Conservation (phyloP, 768 basidiomycete genomes). For the Lepiota venenata region DNA sequence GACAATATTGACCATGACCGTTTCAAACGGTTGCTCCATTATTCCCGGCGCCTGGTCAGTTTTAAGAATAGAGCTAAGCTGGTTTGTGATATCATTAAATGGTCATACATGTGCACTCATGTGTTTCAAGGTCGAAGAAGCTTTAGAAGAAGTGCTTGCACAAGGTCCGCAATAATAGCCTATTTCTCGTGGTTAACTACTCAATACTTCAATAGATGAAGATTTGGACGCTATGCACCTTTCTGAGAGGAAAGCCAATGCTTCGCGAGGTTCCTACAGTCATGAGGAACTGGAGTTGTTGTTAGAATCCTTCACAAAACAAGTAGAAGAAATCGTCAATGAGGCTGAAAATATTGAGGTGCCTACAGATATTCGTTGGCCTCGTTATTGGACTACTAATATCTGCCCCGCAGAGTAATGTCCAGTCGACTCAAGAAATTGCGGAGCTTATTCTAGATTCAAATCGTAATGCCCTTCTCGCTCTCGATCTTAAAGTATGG, state of each 20-base stretch:
- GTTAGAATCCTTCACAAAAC: slow-evolving; percentile 93
- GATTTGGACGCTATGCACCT: slow-evolving; percentile 96
- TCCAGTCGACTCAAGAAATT: slow-evolving; percentile 97
- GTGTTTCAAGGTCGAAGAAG: slow-evolving; percentile 71
- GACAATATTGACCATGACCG: slow-evolving; percentile 95
- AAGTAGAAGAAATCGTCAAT: slow-evolving; percentile 94
- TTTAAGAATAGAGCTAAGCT: slow-evolving; percentile 91
- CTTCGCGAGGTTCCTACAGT: slow-evolving; percentile 62
- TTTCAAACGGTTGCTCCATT: slow-evolving; percentile 88
- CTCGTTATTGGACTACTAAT: slow-evolving; percentile 1
- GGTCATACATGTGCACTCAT: slow-evolving; percentile 6
- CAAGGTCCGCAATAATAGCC: slow-evolving; percentile 52
- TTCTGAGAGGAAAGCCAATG: slow-evolving; percentile 71
- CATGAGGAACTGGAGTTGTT: slow-evolving; percentile 93
- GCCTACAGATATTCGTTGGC: neutral
- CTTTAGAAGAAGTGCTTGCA: slow-evolving; percentile 86
- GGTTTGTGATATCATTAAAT: slow-evolving; percentile 36
- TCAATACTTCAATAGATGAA: slow-evolving; percentile 59
- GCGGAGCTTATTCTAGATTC: slow-evolving; percentile 95
- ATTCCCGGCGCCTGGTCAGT: slow-evolving; percentile 81
- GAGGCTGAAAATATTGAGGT: slow-evolving; percentile 89
- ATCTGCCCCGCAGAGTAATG: slow-evolving; percentile 60
- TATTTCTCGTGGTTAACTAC: slow-evolving; percentile 5
- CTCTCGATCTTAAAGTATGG: slow-evolving; percentile 82
- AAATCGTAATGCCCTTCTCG: slow-evolving; percentile 89